Percentiles rank a stretch among this genome's conserved stretches.
These are phyloP conservation scores for Obelidium mucronatum DNA, from an alignment of 192 early-diverging fungal genomes.

Conservation along the genomic window DNA sequence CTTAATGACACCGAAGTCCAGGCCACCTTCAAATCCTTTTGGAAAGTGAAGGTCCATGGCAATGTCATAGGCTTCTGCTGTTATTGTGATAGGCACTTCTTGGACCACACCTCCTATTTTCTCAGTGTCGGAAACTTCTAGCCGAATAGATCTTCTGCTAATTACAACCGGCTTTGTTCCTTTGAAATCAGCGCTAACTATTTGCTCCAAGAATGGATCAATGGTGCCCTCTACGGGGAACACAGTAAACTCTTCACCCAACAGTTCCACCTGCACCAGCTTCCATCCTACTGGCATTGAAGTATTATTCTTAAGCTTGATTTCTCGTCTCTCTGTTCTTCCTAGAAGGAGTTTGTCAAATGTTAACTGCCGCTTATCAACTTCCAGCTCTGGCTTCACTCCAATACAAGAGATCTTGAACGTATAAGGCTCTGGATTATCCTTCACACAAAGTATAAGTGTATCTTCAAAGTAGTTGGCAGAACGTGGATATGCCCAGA, in stretches of 20 bases:
- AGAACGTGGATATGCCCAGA: constrained; percentile 64
- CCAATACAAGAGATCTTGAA: constrained; percentile 64
- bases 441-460: constrained; percentile 65
- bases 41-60: constrained; percentile 69
- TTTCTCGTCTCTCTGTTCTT: constrained; percentile 59
- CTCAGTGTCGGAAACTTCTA: constrained; percentile 65
- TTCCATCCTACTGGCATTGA: constrained; percentile 62
- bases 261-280: constrained; percentile 57
- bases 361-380: constrained; percentile 63
- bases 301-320: constrained; percentile 63
- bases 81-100: constrained; percentile 61
- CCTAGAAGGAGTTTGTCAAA: constrained; percentile 70
- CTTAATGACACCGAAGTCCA: constrained; percentile 69
- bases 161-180: constrained; percentile 57
- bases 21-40: constrained; percentile 65
- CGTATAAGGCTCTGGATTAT: constrained; percentile 69
- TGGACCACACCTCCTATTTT: constrained; percentile 64
- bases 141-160: constrained; percentile 55
- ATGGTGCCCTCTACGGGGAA: constrained; percentile 60
- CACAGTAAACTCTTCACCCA: constrained; percentile 69
- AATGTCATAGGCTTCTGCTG: constrained; percentile 71
- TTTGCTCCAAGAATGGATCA: constrained; percentile 51
- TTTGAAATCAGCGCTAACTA: constrained; percentile 63
- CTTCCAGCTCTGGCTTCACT: constrained; percentile 66
- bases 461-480: constrained; percentile 58